phyloP scores from a whole-genome alignment of 148 eudicot species.

The Polygonum aviculare region DNA sequence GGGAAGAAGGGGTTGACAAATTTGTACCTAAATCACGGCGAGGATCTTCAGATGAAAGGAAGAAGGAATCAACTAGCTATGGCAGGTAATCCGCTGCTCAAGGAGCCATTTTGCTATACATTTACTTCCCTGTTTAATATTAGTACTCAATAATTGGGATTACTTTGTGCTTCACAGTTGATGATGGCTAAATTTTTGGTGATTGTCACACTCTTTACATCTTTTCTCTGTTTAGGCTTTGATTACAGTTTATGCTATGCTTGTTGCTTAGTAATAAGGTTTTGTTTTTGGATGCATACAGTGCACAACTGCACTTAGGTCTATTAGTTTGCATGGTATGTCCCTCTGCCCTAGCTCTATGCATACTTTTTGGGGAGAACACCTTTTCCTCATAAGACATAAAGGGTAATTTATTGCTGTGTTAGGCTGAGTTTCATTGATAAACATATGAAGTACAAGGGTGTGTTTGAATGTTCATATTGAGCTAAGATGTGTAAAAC shows the following conservation, averaged over 20 bases:
- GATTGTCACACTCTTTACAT: background rate
- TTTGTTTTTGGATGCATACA: background rate
- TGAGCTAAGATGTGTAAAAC: background rate
- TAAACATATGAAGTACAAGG: background rate
- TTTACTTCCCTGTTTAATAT: background rate
- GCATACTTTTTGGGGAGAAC: background rate
- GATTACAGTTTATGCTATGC: background rate
- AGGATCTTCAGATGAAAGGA: constrained; percentile 28
- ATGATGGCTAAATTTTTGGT: background rate
- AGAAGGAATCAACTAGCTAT: constrained; percentile 36
- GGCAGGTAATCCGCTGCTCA: constrained; percentile 25
- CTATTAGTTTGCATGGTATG: background rate
- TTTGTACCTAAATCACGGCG: constrained; percentile 43
- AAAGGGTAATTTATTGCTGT: background rate
- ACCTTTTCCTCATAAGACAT: background rate
- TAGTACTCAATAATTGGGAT: background rate
- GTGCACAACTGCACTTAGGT: background rate
- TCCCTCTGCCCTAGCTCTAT: background rate
- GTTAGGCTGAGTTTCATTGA: background rate
- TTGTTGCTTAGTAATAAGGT: background rate
- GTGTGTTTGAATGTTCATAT: background rate
- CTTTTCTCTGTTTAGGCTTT: background rate
- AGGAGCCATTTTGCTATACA: background rate
- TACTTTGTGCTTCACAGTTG: background rate
- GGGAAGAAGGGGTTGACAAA: constrained; percentile 55